A percentile compares a stretch with the other conserved stretches of the same genome.
Evolutionary conservation across 2,329 filamentous ascomycete species (phyloP).

Genomic region (Xylariaceae sp.): DNA sequence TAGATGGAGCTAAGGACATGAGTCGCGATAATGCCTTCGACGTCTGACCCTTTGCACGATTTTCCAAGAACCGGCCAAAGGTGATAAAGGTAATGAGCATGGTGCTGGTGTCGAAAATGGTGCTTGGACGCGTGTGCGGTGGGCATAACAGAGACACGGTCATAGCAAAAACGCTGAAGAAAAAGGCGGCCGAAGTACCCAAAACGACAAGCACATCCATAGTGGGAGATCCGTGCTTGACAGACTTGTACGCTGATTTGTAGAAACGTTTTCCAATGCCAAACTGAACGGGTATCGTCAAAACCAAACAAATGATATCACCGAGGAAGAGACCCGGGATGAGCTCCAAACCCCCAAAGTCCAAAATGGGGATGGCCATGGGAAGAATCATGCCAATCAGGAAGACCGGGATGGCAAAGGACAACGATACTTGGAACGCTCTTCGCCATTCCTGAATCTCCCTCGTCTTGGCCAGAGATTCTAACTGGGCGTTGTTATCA

Average conservation of each 20-base stretch:
- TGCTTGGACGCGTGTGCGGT: slow-evolving; percentile 79
- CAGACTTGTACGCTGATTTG: slow-evolving; percentile 85
- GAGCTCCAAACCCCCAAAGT: slow-evolving; percentile 72
- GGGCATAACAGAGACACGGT: slow-evolving; percentile 73
- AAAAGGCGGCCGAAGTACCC: slow-evolving; percentile 93
- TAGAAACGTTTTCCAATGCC: slow-evolving; percentile 96
- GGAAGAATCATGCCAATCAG: slow-evolving; percentile 91
- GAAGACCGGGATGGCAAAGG: slow-evolving; percentile 89
- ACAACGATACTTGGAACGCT: slow-evolving; percentile 75
- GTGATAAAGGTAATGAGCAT: slow-evolving; percentile 98
- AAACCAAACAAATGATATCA: slow-evolving; percentile 77
- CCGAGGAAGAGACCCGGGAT: slow-evolving; percentile 83
- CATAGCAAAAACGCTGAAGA: slow-evolving; percentile 92
- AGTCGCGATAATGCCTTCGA: slow-evolving; percentile 89
- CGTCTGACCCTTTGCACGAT: slow-evolving; percentile 92
- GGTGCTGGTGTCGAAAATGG: slow-evolving; percentile 95
- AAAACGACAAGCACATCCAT: slow-evolving; percentile 97
- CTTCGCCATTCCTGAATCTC: slow-evolving; percentile 92
- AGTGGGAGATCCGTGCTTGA: slow-evolving; percentile 88
- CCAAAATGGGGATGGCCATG: slow-evolving; percentile 75
- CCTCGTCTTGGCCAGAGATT: slow-evolving; percentile 93
- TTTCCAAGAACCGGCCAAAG: slow-evolving; percentile 88
- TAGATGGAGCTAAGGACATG: slow-evolving; percentile 95
- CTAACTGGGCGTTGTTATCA: slow-evolving; percentile 94
- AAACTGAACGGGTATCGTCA: slow-evolving; percentile 95